These are phyloP conservation scores for Penicillium sp. DNA, from an alignment of 2,329 filamentous ascomycete genomes.

Conservation along the genomic window DNA sequence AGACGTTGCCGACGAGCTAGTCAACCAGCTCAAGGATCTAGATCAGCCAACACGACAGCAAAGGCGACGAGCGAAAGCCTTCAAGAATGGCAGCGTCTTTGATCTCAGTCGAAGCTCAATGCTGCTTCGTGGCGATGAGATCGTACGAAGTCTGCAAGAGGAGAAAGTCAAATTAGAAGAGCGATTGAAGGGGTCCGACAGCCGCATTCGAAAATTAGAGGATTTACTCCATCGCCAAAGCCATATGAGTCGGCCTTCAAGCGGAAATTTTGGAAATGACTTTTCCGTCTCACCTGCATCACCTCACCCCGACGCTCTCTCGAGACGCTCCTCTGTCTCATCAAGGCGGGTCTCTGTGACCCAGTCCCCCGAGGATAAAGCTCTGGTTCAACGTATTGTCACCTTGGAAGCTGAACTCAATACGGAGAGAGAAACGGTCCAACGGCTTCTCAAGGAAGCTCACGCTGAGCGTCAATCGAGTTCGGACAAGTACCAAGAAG, in stretches of 20 bases:
- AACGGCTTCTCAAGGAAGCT: constrained; percentile 64
- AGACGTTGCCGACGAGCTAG: constrained; percentile 63
- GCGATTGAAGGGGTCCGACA: constrained; percentile 75
- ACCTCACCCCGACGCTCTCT: constrained; percentile 39
- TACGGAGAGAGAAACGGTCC: constrained; percentile 63
- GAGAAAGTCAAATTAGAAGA: constrained; percentile 72
- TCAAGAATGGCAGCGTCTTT: constrained; percentile 93
- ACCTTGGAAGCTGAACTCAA: constrained; percentile 72
- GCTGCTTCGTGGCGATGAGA: constrained; percentile 78
- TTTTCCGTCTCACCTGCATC: constrained; percentile 39
- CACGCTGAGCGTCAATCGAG: constrained; percentile 53
- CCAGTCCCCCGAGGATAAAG: constrained; percentile 55
- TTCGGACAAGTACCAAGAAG: constrained; percentile 70
- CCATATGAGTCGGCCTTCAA: constrained; percentile 49
- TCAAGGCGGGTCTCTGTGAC: constrained; percentile 58
- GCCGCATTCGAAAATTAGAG: constrained; percentile 82
- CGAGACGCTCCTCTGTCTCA: constrained; percentile 55
- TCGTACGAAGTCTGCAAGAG: constrained; percentile 68
- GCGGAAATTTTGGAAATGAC: constrained; percentile 44
- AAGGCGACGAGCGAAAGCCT: constrained; percentile 78
- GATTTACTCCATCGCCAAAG: constrained; percentile 83
- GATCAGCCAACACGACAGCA: constrained; percentile 80
- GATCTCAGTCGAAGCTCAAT: constrained; percentile 86
- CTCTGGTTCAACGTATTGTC: constrained; percentile 56
- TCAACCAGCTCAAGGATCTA: constrained; percentile 71